Conservation (phyloP, 768 basidiomycete genomes). For the Rhodotorula babjevae region DNA sequence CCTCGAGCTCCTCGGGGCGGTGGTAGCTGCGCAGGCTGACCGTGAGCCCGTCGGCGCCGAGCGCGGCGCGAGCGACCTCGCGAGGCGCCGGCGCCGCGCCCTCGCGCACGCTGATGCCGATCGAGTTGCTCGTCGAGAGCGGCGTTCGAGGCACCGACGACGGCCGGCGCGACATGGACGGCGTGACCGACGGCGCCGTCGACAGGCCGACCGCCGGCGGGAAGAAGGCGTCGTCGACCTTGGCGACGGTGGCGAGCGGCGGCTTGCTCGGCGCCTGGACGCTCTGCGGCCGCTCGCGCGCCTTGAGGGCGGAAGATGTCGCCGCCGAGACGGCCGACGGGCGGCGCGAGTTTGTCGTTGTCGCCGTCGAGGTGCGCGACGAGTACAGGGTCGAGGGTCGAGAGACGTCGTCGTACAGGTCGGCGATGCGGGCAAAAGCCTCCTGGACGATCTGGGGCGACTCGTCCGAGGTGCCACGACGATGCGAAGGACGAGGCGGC, state of each 20-base stretch:
- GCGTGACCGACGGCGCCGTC: neutral
- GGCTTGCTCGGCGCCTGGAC: neutral
- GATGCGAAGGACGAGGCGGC: neutral
- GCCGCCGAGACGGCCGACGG: neutral
- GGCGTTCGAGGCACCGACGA: neutral
- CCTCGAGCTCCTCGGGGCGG: constrained; percentile 28
- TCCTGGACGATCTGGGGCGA: constrained; percentile 24
- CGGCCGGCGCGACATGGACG: neutral
- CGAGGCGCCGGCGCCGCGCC: neutral
- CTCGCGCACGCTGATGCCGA: constrained; percentile 26
- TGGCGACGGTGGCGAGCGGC: neutral
- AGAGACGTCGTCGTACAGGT: neutral
- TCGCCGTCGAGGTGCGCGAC: neutral
- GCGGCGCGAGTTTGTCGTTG: neutral
- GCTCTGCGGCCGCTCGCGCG: neutral
- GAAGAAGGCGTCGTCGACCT: constrained; percentile 9
- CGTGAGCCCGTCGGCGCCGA: constrained; percentile 5
- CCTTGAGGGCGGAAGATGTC: neutral
- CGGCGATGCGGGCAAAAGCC: neutral
- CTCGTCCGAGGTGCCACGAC: constrained; percentile 18
- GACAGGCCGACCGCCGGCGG: neutral
- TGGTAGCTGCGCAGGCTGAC: constrained; percentile 24
- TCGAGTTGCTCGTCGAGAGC: too few species aligned
- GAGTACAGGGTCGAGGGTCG: constrained; percentile 1
- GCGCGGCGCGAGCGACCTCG: neutral